Conservation (phyloP, 495 filamentous ascomycete genomes). For the Symbiotaphrina buchneri region DNA sequence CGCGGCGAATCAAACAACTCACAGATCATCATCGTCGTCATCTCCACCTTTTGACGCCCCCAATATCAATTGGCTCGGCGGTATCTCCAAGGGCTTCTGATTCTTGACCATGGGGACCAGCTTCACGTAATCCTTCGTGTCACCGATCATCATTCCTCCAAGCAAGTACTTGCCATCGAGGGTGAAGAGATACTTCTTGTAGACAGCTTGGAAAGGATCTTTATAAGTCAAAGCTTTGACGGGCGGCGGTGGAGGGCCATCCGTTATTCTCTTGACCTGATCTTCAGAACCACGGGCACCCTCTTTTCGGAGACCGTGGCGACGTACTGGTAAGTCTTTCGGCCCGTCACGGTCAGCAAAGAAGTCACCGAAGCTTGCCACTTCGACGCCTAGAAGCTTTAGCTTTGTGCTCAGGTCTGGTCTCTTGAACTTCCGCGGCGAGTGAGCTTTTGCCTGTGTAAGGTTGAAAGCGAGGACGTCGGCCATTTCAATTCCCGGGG, state of each 20-base stretch:
- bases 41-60: conserved; percentile 54
- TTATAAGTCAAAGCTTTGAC: conserved; percentile 85
- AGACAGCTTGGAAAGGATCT: conserved; percentile 82
- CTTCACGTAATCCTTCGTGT: conserved; percentile 86
- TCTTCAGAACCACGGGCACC: conserved; percentile 14
- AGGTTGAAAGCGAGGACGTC: conserved; percentile 91
- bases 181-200: conserved; percentile 93
- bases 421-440: conserved; percentile 48
- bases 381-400: conserved; percentile 83
- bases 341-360: conserved; percentile 85
- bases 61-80: conserved; percentile 77
- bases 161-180: conserved; percentile 81
- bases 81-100: conserved; percentile 62
- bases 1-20: conserved; percentile 9
- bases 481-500: conserved; percentile 89
- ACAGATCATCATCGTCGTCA: conserved; percentile 49
- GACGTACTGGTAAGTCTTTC: conserved; percentile 39
- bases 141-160: conserved; percentile 97
- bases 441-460: conserved; percentile 54
- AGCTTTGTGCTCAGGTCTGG: conserved; percentile 89
- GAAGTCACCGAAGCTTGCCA: conserved; percentile 91
- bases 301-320: conserved; percentile 14
- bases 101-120: conserved; percentile 84
- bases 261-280: conserved; percentile 24
- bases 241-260: conserved; percentile 25